Conservation (phyloP, 1,284 basidiomycete genomes). For the Heterobasidion parviporum region DNA sequence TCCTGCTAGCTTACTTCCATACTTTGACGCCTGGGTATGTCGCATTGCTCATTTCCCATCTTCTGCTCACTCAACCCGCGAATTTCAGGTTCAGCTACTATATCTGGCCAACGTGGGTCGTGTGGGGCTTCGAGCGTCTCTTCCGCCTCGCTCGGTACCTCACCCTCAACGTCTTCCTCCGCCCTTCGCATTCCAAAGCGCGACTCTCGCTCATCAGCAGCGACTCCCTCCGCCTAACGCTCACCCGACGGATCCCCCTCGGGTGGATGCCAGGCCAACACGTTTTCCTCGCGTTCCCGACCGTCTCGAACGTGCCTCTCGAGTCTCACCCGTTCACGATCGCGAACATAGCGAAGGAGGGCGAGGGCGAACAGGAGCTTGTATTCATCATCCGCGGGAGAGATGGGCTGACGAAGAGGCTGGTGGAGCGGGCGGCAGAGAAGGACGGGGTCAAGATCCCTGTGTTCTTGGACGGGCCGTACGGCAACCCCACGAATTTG, state of each 20-base stretch:
- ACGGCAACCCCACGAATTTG: slow-evolving; percentile 38
- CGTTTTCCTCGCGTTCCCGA: slow-evolving; percentile 42
- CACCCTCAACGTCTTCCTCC: slow-evolving; percentile 26
- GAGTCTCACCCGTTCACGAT: slow-evolving; percentile 55
- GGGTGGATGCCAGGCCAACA: slow-evolving; percentile 55
- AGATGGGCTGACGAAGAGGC: slow-evolving; percentile 38
- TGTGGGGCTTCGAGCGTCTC: slow-evolving; percentile 37
- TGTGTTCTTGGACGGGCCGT: slow-evolving; percentile 46
- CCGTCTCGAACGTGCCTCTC: slow-evolving; percentile 30
- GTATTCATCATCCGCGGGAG: slow-evolving; percentile 40
- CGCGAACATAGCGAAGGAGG: slow-evolving; percentile 25
- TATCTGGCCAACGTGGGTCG: slow-evolving; percentile 28
- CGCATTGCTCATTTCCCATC: background rate
- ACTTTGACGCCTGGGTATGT: slow-evolving; percentile 12
- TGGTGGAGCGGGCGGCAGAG: slow-evolving; percentile 24
- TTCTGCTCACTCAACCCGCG: background rate
- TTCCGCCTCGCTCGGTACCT: slow-evolving; percentile 24
- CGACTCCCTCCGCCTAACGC: slow-evolving; percentile 31
- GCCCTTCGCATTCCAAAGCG: slow-evolving; percentile 18
- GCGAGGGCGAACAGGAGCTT: slow-evolving; percentile 23
- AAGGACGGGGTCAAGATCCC: slow-evolving; percentile 22
- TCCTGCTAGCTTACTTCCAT: slow-evolving; percentile 14
- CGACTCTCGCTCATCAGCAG: slow-evolving; percentile 24
- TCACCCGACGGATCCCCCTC: slow-evolving; percentile 19
- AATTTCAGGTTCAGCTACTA: slow-evolving; percentile 13